These are phyloP conservation scores for Aspergillus udagawae DNA, from an alignment of 2,329 filamentous ascomycete genomes.

Conservation along the genomic window DNA sequence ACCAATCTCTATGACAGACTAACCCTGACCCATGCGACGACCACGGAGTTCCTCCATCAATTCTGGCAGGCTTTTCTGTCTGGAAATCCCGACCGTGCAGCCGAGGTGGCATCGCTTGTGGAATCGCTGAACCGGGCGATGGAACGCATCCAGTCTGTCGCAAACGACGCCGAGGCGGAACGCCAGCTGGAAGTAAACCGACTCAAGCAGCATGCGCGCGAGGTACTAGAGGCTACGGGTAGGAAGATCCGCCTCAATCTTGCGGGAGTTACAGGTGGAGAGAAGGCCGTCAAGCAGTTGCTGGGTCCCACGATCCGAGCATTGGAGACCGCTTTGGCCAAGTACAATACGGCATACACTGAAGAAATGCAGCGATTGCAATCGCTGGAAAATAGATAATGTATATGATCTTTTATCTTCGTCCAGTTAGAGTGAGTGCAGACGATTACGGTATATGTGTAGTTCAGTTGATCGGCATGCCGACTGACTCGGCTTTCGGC, in stretches of 20 bases:
- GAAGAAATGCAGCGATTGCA: slow-evolving; percentile 48
- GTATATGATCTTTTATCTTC: background rate
- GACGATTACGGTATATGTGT: too few relatives aligned
- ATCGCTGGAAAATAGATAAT: background rate
- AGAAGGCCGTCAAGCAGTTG: slow-evolving; percentile 69
- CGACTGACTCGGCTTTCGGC: too few relatives aligned
- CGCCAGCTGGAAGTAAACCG: slow-evolving; percentile 63
- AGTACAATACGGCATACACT: slow-evolving; percentile 67
- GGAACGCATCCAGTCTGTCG: slow-evolving; percentile 75
- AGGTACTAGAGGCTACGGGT: slow-evolving; percentile 67
- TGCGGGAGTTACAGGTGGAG: slow-evolving; percentile 65
- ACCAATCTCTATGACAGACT: slow-evolving; percentile 56
- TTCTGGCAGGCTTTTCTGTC: slow-evolving; percentile 94
- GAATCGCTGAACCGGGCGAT: slow-evolving; percentile 76
- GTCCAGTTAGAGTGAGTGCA: too few relatives aligned
- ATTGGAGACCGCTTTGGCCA: slow-evolving; percentile 64
- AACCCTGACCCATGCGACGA: slow-evolving; percentile 82
- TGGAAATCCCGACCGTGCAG: slow-evolving; percentile 74
- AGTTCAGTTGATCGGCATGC: too few relatives aligned
- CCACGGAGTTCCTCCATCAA: slow-evolving; percentile 91
- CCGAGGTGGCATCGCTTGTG: slow-evolving; percentile 74
- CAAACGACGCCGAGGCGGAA: slow-evolving; percentile 72
- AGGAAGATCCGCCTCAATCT: slow-evolving; percentile 69
- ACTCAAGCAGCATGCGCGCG: slow-evolving; percentile 66
- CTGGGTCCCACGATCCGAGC: slow-evolving; percentile 70